A percentile compares a stretch with the other conserved stretches of the same genome.
Evolutionary conservation across 202 grass and related monocot genomes (phyloP).

Genomic region (Dendrocalamus latiflorus): DNA sequence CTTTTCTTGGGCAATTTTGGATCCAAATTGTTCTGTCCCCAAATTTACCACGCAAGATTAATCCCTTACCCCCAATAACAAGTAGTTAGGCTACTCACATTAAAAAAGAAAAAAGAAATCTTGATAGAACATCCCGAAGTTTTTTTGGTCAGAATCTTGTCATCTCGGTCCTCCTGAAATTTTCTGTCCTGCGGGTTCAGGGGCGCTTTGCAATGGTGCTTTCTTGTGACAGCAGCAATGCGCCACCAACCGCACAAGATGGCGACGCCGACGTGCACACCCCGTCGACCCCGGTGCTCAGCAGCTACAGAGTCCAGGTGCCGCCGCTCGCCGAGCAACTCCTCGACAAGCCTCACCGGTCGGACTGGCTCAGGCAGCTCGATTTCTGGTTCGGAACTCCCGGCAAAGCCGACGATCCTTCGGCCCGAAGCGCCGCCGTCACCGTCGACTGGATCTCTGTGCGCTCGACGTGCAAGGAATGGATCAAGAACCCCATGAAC

Average conservation of each 20-base stretch:
- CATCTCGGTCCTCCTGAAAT: background rate
- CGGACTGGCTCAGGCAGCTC: conserved; percentile 28
- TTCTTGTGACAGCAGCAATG: background rate
- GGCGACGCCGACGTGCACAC: background rate
- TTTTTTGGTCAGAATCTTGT: background rate
- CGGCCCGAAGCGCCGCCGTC: background rate
- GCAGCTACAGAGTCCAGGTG: conserved; percentile 9
- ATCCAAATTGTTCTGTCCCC: background rate
- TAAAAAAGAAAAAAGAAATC: background rate
- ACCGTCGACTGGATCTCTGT: conserved; percentile 40
- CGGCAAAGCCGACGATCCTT: background rate
- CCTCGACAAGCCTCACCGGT: background rate
- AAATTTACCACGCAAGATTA: background rate
- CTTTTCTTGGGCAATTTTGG: background rate
- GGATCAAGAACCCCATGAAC: conserved; percentile 70
- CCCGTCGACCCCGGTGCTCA: conserved; percentile 16
- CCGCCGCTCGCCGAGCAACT: conserved; percentile 23
- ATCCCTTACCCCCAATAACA: background rate
- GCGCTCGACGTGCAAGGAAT: conserved; percentile 12
- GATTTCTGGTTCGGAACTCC: background rate
- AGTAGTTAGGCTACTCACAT: background rate
- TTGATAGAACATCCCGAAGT: background rate
- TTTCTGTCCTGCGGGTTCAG: background rate
- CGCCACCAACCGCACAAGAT: background rate
- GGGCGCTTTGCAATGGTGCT: background rate